These are phyloP conservation scores for Entomortierella chlamydospora DNA, from an alignment of 192 early-diverging fungal species.

Conservation along the genomic window DNA sequence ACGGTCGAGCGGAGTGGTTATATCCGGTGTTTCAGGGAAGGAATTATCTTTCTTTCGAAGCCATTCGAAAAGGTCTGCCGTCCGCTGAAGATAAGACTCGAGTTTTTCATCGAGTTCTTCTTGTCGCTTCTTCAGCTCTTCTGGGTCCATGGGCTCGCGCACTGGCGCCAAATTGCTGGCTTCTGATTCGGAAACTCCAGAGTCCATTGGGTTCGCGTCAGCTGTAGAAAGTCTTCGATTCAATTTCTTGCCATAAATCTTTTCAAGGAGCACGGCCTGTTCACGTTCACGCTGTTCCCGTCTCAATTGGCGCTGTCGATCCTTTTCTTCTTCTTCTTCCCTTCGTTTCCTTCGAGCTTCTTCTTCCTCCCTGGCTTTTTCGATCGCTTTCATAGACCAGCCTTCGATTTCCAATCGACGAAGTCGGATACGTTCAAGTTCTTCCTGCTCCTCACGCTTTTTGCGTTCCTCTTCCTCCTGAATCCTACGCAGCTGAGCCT, in stretches of 20 bases:
- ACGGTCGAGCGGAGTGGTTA: slow-evolving; percentile 12
- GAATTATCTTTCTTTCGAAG: slow-evolving; percentile 8
- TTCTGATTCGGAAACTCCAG: neutral
- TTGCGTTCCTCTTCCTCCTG: slow-evolving; percentile 37
- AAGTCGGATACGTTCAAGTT: slow-evolving; percentile 49
- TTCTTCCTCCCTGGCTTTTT: slow-evolving; percentile 45
- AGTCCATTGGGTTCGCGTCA: neutral
- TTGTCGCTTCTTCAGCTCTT: slow-evolving; percentile 31
- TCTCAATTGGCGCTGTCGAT: slow-evolving; percentile 21
- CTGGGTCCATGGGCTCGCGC: slow-evolving; percentile 35
- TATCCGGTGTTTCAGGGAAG: slow-evolving; percentile 42
- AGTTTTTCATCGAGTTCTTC: slow-evolving; percentile 30
- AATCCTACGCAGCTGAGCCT: slow-evolving; percentile 5
- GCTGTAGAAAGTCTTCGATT: neutral
- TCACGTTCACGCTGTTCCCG: slow-evolving; percentile 46
- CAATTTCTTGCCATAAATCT: neutral
- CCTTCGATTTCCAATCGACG: slow-evolving; percentile 51
- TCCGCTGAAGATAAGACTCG: slow-evolving; percentile 4
- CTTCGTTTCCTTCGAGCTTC: slow-evolving; percentile 46
- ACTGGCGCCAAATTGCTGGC: neutral
- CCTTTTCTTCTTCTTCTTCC: slow-evolving; percentile 49
- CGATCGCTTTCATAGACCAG: slow-evolving; percentile 44
- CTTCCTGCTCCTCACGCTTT: slow-evolving; percentile 39
- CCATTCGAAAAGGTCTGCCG: slow-evolving; percentile 14
- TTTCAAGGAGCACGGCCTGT: slow-evolving; percentile 23